phyloP scores from a whole-genome alignment of 257 asterid species.

The Forsythia viridissima region DNA sequence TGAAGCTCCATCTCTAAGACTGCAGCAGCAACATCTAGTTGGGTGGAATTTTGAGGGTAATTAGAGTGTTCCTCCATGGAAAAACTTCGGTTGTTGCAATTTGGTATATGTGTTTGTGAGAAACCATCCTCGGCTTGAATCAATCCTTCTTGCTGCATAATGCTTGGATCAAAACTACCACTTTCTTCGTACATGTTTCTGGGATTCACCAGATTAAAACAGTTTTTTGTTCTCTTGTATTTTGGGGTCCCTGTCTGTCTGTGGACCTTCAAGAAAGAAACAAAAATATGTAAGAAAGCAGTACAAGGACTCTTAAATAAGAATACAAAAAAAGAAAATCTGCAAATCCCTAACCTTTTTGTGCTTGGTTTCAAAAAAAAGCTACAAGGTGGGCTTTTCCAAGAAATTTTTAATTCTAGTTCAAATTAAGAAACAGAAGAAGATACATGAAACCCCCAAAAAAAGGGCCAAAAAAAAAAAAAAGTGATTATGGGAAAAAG shows the following conservation, averaged over 20 bases:
- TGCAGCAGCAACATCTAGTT: constrained; percentile 36
- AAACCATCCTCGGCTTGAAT: constrained; percentile 45
- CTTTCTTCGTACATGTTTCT: constrained; percentile 55
- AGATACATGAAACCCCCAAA: not conserved
- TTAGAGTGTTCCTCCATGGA: constrained; percentile 49
- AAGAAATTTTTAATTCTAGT: constrained; percentile 8
- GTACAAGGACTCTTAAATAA: constrained; percentile 22
- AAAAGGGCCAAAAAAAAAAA: too few relatives aligned
- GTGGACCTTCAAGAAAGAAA: constrained; percentile 24
- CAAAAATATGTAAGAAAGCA: constrained; percentile 16
- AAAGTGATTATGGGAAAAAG: not conserved
- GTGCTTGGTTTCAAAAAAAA: constrained; percentile 15
- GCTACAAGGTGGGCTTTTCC: not conserved
- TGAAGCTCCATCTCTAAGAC: constrained; percentile 71
- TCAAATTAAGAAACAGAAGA: not conserved
- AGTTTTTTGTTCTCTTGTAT: constrained; percentile 32
- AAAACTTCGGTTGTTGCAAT: constrained; percentile 34
- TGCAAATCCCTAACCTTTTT: constrained; percentile 25
- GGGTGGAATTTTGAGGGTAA: constrained; percentile 29
- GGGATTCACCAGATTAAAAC: constrained; percentile 12
- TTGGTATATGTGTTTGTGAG: constrained; percentile 39
- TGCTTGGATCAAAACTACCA: constrained; percentile 51
- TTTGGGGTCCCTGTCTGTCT: constrained; percentile 15
- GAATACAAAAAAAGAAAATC: not conserved
- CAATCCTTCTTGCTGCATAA: constrained; percentile 40